Percentiles rank a stretch among this genome's conserved stretches.
Evolutionary conservation across 2,329 filamentous ascomycete genomes (phyloP).

Genomic region (Boeremia lycopersici): DNA sequence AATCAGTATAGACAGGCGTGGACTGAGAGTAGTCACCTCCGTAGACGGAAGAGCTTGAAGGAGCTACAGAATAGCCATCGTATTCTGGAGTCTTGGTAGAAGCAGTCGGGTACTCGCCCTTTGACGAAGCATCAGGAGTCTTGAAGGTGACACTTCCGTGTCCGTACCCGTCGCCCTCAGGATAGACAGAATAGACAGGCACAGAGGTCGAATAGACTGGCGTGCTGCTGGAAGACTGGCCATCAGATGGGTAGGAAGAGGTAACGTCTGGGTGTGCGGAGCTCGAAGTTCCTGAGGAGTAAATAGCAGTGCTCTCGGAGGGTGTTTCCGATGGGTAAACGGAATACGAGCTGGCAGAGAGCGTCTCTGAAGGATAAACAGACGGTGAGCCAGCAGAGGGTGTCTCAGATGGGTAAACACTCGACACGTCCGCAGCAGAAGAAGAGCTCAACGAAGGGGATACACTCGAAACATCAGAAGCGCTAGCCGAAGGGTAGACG

Average conservation of each 20-base stretch:
- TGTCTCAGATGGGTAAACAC: not conserved
- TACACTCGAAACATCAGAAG: not conserved
- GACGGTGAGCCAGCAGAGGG: too few species aligned
- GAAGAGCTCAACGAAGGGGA: too few species aligned
- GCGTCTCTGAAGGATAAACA: constrained; percentile 4
- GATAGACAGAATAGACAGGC: constrained; percentile 12
- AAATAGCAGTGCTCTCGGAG: not conserved
- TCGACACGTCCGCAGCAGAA: not conserved
- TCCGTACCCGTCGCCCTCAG: constrained; percentile 1
- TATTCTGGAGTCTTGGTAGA: constrained; percentile 4
- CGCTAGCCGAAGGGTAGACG: not conserved
- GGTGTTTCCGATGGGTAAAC: constrained; percentile 1
- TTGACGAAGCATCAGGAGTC: constrained; percentile 1
- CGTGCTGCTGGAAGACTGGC: constrained; percentile 8
- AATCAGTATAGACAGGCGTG: constrained; percentile 15
- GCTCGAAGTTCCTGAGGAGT: constrained; percentile 4
- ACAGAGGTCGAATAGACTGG: constrained; percentile 12
- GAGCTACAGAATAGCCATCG: not conserved
- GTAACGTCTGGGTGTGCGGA: constrained; percentile 4
- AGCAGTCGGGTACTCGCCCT: not conserved
- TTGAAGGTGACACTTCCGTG: not conserved
- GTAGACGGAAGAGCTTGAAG: not conserved
- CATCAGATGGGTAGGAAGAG: not conserved
- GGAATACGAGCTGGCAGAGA: constrained; percentile 1
- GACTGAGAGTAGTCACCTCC: not conserved